Percentiles rank a stretch among this genome's conserved stretches.
Conservation (phyloP, 2,329 filamentous ascomycete species). For the Hypocreales sp. region DNA sequence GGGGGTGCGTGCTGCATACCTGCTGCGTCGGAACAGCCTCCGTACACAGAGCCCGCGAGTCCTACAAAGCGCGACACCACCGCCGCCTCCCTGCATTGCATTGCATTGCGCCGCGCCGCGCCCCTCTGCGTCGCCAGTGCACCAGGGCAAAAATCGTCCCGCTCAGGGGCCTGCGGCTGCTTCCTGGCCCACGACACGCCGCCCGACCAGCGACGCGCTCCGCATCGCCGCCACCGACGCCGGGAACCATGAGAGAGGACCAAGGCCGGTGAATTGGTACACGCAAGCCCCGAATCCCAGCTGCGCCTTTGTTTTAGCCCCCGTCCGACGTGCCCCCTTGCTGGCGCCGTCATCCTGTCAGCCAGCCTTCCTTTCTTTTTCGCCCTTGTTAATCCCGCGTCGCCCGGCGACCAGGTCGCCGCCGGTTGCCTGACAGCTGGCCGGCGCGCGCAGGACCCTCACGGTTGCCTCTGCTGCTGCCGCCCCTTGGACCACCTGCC, state of each 20-base stretch:
- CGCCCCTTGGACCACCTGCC: too few species aligned
- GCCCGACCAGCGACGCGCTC: constrained; percentile 19
- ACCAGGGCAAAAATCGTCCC: constrained; percentile 2
- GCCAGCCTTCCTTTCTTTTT: background rate
- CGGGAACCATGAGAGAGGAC: constrained; percentile 27
- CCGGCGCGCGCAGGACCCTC: too few species aligned
- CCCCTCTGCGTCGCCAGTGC: constrained; percentile 3
- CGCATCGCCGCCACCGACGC: constrained; percentile 12
- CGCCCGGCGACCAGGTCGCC: background rate
- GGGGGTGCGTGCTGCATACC: too few species aligned
- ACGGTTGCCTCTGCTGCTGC: too few species aligned
- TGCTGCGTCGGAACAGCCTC: too few species aligned
- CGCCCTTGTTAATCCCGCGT: background rate
- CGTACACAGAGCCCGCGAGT: too few species aligned
- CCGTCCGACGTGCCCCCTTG: too few species aligned
- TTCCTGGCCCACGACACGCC: constrained; percentile 8
- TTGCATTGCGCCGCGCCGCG: background rate
- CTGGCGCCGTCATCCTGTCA: too few species aligned
- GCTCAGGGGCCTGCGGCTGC: constrained; percentile 9
- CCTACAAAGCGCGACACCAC: too few species aligned
- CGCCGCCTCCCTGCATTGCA: constrained; percentile 1
- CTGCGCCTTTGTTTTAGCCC: constrained; percentile 2
- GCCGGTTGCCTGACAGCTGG: background rate
- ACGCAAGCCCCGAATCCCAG: constrained; percentile 7
- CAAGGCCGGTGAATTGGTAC: constrained; percentile 21